phyloP scores from a whole-genome alignment of 2,329 filamentous ascomycete species.

The Tolypocladium ovalisporum region DNA sequence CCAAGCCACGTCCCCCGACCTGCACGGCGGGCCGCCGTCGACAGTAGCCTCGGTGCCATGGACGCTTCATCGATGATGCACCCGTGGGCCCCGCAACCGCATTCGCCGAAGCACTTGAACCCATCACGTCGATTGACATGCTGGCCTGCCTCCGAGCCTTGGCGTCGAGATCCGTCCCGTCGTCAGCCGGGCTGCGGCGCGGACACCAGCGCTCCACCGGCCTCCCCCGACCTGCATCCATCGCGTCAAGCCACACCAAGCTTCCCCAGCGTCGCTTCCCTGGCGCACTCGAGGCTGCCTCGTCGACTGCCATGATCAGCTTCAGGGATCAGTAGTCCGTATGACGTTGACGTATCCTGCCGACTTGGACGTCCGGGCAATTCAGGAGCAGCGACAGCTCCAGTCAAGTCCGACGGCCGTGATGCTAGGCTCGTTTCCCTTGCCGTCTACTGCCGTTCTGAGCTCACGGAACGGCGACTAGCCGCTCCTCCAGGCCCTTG shows the following conservation, averaged over 20 bases:
- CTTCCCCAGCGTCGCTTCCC: background rate
- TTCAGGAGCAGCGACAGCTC: background rate
- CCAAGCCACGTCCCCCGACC: background rate
- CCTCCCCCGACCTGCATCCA: background rate
- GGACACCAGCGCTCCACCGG: background rate
- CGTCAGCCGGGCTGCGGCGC: background rate
- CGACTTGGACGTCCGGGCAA: background rate
- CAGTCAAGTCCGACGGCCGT: too few species aligned
- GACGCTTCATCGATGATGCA: background rate
- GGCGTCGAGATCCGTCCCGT: background rate
- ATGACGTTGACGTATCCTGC: background rate
- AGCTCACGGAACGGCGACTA: background rate
- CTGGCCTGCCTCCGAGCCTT: background rate
- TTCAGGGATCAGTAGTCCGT: too few species aligned
- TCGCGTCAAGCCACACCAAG: background rate
- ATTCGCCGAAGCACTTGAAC: too few species aligned
- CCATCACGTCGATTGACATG: background rate
- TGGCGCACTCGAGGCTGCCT: background rate
- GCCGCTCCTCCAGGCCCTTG: background rate
- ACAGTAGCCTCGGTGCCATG: background rate
- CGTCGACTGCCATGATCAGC: too few species aligned
- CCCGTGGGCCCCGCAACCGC: too few species aligned
- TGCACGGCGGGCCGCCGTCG: background rate
- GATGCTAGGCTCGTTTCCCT: too few species aligned
- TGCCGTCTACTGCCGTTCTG: too few species aligned